Conservation (phyloP, 2,329 filamentous ascomycete genomes). For the Emericellopsis cladophorae region DNA sequence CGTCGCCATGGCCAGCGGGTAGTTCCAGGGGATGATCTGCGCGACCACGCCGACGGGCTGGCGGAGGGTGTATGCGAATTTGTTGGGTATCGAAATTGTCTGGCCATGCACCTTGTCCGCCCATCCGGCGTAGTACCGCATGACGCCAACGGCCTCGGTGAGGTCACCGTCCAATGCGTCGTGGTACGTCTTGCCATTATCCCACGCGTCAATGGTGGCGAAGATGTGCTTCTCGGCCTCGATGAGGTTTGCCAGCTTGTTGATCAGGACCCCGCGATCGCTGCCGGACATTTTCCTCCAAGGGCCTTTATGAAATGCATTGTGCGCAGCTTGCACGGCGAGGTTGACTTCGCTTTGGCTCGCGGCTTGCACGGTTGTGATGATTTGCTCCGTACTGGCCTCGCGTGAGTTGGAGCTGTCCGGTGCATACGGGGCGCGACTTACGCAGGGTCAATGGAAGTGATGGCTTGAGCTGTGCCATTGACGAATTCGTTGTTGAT, state of each 20-base stretch:
- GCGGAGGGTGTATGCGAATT: conserved; percentile 55
- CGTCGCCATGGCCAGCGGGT: conserved; percentile 55
- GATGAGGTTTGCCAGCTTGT: conserved; percentile 56
- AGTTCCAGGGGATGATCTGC: conserved; percentile 63
- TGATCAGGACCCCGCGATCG: conserved; percentile 53
- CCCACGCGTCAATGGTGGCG: conserved; percentile 54
- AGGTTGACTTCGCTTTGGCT: conserved; percentile 6
- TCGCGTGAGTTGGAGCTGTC: neutral
- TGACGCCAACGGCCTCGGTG: conserved; percentile 18
- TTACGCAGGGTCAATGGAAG: conserved; percentile 58
- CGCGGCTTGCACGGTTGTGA: conserved; percentile 6
- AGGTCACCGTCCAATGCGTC: conserved; percentile 49
- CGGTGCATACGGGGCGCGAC: conserved; percentile 7
- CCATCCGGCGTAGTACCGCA: conserved; percentile 58
- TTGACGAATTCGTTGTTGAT: conserved; percentile 73
- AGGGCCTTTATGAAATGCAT: conserved; percentile 49
- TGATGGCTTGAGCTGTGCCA: conserved; percentile 50
- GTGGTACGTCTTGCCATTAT: conserved; percentile 57
- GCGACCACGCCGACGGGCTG: conserved; percentile 59
- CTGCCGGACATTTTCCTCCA: conserved; percentile 54
- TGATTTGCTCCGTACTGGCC: conserved; percentile 5
- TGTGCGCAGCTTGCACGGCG: conserved; percentile 31
- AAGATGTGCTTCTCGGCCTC: conserved; percentile 41
- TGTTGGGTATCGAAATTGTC: conserved; percentile 51
- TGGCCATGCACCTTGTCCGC: conserved; percentile 60